Conservation (phyloP, 306 rosid genomes). For the Cyclanthera cordifolia region DNA sequence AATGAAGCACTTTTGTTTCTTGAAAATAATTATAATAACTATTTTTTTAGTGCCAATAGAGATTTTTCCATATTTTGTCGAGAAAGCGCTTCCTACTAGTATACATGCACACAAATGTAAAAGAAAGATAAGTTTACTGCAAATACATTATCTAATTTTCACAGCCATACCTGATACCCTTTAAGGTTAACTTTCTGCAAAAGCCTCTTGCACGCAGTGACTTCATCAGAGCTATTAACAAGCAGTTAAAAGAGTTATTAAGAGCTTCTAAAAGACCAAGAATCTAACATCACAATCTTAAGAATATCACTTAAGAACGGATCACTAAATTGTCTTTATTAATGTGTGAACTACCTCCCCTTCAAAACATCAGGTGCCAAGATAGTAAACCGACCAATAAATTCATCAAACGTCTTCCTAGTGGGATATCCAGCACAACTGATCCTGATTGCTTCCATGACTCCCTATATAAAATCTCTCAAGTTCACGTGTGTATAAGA, state of each 20-base stretch:
- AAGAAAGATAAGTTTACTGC: background rate
- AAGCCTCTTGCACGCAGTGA: constrained; percentile 57
- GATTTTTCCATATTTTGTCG: background rate
- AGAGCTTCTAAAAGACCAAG: constrained; percentile 1
- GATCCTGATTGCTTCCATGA: constrained; percentile 98
- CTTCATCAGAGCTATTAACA: constrained; percentile 51
- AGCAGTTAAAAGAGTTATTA: constrained; percentile 11
- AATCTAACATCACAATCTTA: background rate
- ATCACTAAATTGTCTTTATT: background rate
- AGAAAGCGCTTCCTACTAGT: background rate
- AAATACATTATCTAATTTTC: background rate
- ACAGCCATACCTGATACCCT: constrained; percentile 71
- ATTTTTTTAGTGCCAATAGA: too few species aligned
- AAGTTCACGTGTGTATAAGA: constrained; percentile 8
- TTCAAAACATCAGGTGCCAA: constrained; percentile 49
- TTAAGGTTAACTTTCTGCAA: constrained; percentile 47
- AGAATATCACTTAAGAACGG: background rate
- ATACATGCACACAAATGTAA: background rate
- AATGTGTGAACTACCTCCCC: constrained; percentile 40
- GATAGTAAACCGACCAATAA: constrained; percentile 57
- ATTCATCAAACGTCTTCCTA: constrained; percentile 70
- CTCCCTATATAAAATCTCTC: constrained; percentile 48
- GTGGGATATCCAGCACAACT: constrained; percentile 97
- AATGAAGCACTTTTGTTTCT: too few species aligned
- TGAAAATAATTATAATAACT: too few species aligned